phyloP scores from a whole-genome alignment of 1,284 basidiomycete species.

The Pseudomicrostroma phylloplanum region DNA sequence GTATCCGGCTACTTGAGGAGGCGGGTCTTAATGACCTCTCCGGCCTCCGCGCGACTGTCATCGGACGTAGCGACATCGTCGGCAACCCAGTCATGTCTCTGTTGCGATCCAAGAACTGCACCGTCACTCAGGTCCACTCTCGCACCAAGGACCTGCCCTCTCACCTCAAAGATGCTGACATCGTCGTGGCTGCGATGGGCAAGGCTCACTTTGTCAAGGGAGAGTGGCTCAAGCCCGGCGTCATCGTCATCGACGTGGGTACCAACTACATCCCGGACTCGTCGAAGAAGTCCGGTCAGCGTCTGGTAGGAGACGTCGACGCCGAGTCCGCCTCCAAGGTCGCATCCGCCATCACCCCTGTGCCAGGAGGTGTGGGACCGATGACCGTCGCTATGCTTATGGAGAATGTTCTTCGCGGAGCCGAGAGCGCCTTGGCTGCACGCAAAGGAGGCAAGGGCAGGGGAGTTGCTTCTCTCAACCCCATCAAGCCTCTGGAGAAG shows the following conservation, averaged over 20 bases:
- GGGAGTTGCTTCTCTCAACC: conserved; percentile 68
- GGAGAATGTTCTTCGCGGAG: conserved; percentile 83
- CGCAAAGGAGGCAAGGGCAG: conserved; percentile 69
- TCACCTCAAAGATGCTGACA: conserved; percentile 77
- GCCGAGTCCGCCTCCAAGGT: conserved; percentile 69
- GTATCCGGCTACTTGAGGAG: conserved; percentile 80
- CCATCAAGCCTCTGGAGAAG: conserved; percentile 69
- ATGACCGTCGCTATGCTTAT: conserved; percentile 99
- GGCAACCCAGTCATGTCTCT: conserved; percentile 90
- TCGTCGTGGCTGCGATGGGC: conserved; percentile 89
- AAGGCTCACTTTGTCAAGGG: conserved; percentile 83
- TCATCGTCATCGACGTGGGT: conserved; percentile 64
- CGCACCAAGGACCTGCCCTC: conserved; percentile 67
- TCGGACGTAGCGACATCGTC: conserved; percentile 96
- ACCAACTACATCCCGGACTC: conserved; percentile 83
- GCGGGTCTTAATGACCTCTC: conserved; percentile 61
- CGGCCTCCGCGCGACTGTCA: conserved; percentile 72
- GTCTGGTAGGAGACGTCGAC: conserved; percentile 93
- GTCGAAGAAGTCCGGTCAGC: conserved; percentile 88
- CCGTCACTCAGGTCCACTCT: conserved; percentile 96
- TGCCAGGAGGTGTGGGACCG: conserved; percentile 88
- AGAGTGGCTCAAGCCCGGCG: conserved; percentile 90
- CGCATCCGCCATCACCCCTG: conserved; percentile 88
- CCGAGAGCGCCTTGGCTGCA: conserved; percentile 71
- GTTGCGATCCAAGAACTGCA: conserved; percentile 82